phyloP scores from a whole-genome alignment of 441 rosid species.

The California macrophylla region DNA sequence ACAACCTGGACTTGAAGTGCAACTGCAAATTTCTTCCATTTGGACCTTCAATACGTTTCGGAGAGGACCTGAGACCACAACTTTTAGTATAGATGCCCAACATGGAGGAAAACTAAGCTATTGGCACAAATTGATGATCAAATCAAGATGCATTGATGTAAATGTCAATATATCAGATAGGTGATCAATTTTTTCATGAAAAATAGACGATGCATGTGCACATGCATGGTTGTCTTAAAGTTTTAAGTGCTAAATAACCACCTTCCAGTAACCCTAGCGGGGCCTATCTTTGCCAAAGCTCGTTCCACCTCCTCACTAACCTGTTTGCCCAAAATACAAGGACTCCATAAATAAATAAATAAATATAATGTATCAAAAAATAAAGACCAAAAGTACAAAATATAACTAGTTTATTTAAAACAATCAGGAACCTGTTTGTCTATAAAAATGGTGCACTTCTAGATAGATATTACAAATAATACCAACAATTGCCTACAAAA shows the following conservation, averaged over 20 bases:
- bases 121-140: background rate
- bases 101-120: constrained; percentile 16
- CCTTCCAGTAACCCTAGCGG: constrained; percentile 83
- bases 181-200: background rate
- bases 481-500: background rate
- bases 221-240: constrained; percentile 6
- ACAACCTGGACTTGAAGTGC: constrained; percentile 69
- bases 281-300: constrained; percentile 87
- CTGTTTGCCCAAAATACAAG: constrained; percentile 34
- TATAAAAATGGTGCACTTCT: background rate
- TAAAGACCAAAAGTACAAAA: background rate
- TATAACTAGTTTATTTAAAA: background rate
- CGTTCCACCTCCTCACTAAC: constrained; percentile 99
- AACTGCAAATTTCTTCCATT: constrained; percentile 67
- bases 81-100: constrained; percentile 11
- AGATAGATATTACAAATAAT: background rate
- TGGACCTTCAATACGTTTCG: constrained; percentile 78
- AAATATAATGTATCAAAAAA: background rate
- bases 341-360: constrained; percentile 4
- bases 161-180: background rate
- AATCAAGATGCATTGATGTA: background rate
- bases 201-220: background rate
- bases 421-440: background rate
- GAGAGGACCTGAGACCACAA: constrained; percentile 51
- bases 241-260: constrained; percentile 11